A percentile compares a stretch with the other conserved stretches of the same genome.
Evolutionary conservation across 768 basidiomycete genomes (phyloP).

Genomic region (Russula griseocarnosa): DNA sequence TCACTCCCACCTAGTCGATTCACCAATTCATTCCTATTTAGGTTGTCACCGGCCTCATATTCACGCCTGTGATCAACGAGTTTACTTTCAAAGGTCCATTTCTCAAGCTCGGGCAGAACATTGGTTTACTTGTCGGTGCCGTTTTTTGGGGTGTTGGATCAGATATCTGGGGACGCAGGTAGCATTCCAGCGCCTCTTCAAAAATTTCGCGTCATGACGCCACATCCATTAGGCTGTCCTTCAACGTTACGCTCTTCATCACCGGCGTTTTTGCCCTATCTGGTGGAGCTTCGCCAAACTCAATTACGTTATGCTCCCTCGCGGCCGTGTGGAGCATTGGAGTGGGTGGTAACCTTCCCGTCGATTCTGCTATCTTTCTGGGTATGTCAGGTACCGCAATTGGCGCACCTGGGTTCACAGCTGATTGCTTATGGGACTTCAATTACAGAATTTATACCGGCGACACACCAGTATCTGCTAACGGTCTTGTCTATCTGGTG

Average conservation of each 20-base stretch:
- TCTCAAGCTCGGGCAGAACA: slow-evolving; percentile 65
- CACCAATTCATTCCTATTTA: slow-evolving; percentile 29
- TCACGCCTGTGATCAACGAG: slow-evolving; percentile 60
- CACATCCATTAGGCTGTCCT: slow-evolving; percentile 46
- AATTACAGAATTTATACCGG: too few species aligned
- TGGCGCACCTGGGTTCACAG: too few species aligned
- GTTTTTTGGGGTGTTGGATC: slow-evolving; percentile 64
- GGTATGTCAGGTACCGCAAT: slow-evolving; percentile 41
- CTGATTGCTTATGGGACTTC: too few species aligned
- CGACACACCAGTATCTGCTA: too few species aligned
- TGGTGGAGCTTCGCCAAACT: slow-evolving; percentile 57
- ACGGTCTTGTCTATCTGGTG: too few species aligned
- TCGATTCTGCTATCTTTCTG: slow-evolving; percentile 72
- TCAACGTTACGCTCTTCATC: slow-evolving; percentile 67
- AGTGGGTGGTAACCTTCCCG: slow-evolving; percentile 70
- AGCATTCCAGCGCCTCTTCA: slow-evolving; percentile 16
- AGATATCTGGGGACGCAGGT: slow-evolving; percentile 71
- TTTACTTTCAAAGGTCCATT: slow-evolving; percentile 59
- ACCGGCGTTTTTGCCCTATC: slow-evolving; percentile 62
- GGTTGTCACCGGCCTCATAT: slow-evolving; percentile 63
- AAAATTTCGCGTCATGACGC: neutral
- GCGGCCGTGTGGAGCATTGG: slow-evolving; percentile 60
- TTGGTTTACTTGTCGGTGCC: slow-evolving; percentile 67
- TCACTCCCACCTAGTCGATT: neutral
- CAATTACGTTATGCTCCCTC: slow-evolving; percentile 48